These are phyloP conservation scores for Aquilaria sinensis DNA, from an alignment of 345 rosid species.

Conservation along the genomic window DNA sequence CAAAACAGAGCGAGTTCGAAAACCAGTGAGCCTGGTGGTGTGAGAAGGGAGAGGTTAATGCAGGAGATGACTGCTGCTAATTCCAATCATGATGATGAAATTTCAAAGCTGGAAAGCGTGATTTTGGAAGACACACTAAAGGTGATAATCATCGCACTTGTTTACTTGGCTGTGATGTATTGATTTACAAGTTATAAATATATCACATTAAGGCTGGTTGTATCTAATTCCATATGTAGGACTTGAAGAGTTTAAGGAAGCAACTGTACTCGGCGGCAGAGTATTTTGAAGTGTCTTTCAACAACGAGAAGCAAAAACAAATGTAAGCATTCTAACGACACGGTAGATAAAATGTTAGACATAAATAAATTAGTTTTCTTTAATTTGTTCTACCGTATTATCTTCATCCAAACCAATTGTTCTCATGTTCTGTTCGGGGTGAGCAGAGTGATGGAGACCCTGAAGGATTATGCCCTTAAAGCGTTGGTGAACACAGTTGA, in stretches of 20 bases:
- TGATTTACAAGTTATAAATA: background rate
- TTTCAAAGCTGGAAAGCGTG: conserved; percentile 64
- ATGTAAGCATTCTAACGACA: conserved; percentile 28
- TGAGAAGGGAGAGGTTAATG: no score
- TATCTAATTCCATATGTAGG: conserved; percentile 25
- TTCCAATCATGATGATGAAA: conserved; percentile 55
- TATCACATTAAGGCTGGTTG: no score
- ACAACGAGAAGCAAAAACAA: conserved; percentile 52
- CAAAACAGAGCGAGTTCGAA: no score
- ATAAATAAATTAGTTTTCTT: no score
- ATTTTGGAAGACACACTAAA: conserved; percentile 60
- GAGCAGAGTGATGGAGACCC: conserved; percentile 50
- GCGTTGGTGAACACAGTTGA: conserved; percentile 78
- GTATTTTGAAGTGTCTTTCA: conserved; percentile 63
- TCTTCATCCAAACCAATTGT: no score
- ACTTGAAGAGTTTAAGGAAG: conserved; percentile 61
- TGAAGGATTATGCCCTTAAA: conserved; percentile 68
- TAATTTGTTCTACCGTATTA: no score
- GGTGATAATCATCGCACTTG: conserved; percentile 26
- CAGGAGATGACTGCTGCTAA: no score
- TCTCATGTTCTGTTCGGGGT: no score
- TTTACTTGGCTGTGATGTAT: background rate
- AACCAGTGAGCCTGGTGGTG: no score
- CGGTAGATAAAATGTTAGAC: no score
- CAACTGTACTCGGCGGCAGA: conserved; percentile 88